A percentile compares a stretch with the other conserved stretches of the same genome.
Evolutionary conservation across 164 flowering plant genomes (phyloP).

Genomic region (Piper betle): DNA sequence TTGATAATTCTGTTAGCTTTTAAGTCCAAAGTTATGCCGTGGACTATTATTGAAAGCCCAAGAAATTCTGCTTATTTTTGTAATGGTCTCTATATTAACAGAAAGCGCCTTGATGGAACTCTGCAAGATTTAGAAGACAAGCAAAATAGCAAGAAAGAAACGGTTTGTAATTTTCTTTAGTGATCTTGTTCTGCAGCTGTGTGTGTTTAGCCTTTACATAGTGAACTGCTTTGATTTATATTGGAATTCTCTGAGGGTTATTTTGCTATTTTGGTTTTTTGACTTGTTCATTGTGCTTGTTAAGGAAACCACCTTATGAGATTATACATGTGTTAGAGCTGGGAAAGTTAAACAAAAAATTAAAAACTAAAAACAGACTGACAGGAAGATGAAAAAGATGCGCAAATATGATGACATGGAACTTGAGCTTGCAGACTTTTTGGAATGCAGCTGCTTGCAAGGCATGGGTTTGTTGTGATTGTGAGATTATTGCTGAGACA

Average conservation of each 20-base stretch:
- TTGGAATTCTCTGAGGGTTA: no score
- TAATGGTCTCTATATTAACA: conserved; percentile 6
- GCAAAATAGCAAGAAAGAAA: conserved; percentile 81
- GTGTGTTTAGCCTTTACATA: background rate
- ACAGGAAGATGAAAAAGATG: background rate
- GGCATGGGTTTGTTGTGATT: no score
- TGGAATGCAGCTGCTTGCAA: background rate
- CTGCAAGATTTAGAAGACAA: conserved; percentile 86
- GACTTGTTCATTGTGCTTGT: no score
- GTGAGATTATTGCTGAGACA: no score
- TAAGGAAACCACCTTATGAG: no score
- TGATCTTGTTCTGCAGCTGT: background rate
- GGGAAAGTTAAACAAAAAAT: no score
- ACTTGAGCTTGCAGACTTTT: background rate
- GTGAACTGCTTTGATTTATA: background rate
- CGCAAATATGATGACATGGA: background rate
- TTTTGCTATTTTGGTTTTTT: no score
- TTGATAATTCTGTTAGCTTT: no score
- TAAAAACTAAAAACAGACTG: background rate
- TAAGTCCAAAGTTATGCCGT: background rate
- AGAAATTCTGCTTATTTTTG: background rate
- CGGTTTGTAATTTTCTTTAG: conserved; percentile 30
- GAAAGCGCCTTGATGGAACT: conserved; percentile 86
- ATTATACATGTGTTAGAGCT: no score
- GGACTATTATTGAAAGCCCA: background rate